Percentiles rank a stretch among this genome's conserved stretches.
Conservation (phyloP, 139 green algal species). For the Trebouxia sp. region DNA sequence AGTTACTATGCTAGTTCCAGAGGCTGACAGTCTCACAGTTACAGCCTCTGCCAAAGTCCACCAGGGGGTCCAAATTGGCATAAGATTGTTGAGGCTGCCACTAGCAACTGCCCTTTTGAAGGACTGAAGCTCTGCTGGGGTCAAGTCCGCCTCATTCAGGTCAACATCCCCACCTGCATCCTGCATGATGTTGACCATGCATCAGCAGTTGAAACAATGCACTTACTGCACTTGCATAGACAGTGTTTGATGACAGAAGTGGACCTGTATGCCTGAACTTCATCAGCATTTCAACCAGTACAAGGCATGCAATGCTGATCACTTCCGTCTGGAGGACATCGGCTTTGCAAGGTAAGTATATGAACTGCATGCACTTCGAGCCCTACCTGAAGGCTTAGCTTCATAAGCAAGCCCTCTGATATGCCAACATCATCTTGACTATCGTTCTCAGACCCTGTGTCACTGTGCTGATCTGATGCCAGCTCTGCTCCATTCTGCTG, state of each 20-base stretch:
- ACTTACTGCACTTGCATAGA: neutral
- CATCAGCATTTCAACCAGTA: neutral
- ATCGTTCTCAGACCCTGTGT: neutral
- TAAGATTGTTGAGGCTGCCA: constrained; percentile 25
- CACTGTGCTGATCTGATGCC: neutral
- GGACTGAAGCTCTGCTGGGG: constrained; percentile 39
- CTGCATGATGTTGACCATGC: neutral
- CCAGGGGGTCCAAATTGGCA: constrained; percentile 61
- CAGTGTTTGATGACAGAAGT: neutral
- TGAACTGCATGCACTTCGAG: neutral
- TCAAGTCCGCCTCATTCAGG: constrained; percentile 45
- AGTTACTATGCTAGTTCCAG: constrained; percentile 33
- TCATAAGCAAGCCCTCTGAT: neutral
- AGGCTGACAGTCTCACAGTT: constrained; percentile 35
- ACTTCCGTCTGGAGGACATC: neutral
- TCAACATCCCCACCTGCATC: neutral
- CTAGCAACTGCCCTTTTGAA: constrained; percentile 49
- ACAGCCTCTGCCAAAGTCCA: constrained; percentile 49
- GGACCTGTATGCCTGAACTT: neutral
- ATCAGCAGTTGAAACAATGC: neutral
- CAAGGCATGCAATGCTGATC: neutral
- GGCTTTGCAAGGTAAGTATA: neutral
- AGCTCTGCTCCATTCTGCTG: constrained; percentile 19
- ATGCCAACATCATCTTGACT: neutral
- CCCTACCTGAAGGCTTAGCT: neutral